Conservation (phyloP, 2,329 filamentous ascomycete species). For the Aspergillus spinulosporus region DNA sequence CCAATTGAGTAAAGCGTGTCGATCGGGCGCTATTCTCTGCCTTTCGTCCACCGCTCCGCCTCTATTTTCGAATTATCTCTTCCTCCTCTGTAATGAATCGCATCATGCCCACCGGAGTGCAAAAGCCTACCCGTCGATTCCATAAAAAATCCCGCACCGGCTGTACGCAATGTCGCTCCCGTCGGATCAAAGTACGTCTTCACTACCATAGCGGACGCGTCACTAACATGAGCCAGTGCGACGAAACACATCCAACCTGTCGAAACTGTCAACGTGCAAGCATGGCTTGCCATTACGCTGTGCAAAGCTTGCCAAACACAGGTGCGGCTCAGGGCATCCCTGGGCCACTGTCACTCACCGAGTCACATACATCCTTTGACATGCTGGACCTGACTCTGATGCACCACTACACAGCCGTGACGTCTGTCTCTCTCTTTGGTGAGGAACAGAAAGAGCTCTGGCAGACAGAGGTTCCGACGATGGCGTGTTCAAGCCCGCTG, state of each 20-base stretch:
- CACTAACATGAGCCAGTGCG: not conserved
- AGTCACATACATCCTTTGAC: not conserved
- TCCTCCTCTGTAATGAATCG: not conserved
- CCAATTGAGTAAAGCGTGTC: not conserved
- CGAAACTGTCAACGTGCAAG: not conserved
- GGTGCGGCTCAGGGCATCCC: too few species aligned
- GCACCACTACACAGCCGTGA: not conserved
- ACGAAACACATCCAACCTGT: not conserved
- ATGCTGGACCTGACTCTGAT: not conserved
- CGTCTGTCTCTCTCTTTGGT: not conserved
- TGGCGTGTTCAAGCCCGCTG: not conserved
- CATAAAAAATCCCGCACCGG: not conserved
- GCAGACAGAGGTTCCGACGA: not conserved
- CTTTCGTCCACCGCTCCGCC: not conserved
- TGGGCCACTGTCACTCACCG: not conserved
- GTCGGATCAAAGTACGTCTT: not conserved
- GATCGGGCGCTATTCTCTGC: too few species aligned
- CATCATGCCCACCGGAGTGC: not conserved
- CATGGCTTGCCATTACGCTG: not conserved
- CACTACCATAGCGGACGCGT: not conserved
- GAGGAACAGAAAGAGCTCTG: not conserved
- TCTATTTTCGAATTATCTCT: not conserved
- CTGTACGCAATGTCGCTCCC: not conserved
- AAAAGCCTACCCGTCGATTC: not conserved
- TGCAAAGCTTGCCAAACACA: not conserved